Evolutionary conservation across 257 asterid species (phyloP), one percentile per base, ranked within the genome.

Genomic region (Solanum tarijense): DNA sequence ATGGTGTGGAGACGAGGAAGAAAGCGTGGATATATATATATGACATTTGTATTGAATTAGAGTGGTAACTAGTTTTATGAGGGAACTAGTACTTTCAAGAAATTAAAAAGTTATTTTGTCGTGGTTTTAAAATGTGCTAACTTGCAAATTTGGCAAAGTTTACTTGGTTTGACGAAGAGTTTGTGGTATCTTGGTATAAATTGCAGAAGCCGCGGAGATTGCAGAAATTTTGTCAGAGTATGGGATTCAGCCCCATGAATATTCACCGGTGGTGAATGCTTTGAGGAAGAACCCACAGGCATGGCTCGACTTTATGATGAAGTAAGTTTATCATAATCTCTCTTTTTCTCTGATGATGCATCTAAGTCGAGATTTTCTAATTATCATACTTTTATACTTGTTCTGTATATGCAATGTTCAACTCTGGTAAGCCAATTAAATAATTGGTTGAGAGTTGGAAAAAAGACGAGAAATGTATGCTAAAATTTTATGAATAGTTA

Each of bases 271-370:
- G 16, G 99, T 97, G 71, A 94, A 93, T 86, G 90, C 99, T 90
- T 92, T 97, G 23, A 92, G 98, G 92, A 96, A 95, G 89, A 97
- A 97, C 58, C 99, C 98, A 7, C 92, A 94, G 89, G 99, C 98
- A 18, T 97, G 99, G 99, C 96, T 97, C 52, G 98, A 95, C 91
- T 97, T 97, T 81, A 96, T 97, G 99, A 97, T 97, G 99, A 97
- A 94, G 99, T 96, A 89, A 90, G 94, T 86, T 3, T 18, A 18
- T 21, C 60, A 3, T 83, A 43, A 48, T 38, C n/a, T 74, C 36
- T 27, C 10, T 46, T 8, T 43, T 27, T 46, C 18, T 31, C 8
- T 25, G n/a, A 78, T 4, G 18, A 27, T 79, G n/a, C 65, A 41
- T 41, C 65, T 41, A 38, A 6, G n/a, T 2, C 25, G 2, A 38